Evolutionary conservation across 495 filamentous ascomycete genomes (phyloP).

Genomic region (Xylaria castorea): DNA sequence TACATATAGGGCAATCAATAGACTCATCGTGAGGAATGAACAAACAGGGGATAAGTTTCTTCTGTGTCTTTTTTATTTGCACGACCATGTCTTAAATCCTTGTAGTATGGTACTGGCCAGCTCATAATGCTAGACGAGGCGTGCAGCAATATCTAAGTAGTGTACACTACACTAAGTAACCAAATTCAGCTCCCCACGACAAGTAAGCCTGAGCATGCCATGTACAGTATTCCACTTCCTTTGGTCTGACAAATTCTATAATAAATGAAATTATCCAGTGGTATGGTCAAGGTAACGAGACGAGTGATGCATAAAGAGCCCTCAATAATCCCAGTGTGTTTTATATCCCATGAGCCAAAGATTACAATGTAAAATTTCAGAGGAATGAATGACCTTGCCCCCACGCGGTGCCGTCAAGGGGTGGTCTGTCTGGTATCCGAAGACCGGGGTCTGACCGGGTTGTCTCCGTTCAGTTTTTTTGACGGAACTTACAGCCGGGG

Average conservation of each 20-base stretch:
- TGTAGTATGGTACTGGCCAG: neutral
- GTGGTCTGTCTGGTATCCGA: neutral
- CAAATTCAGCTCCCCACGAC: neutral
- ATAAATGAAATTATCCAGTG: neutral
- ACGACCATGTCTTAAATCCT: neutral
- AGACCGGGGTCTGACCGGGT: no score
- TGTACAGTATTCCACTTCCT: neutral
- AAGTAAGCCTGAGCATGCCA: slow-evolving; percentile 10
- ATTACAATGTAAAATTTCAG: slow-evolving; percentile 5
- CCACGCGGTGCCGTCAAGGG: neutral
- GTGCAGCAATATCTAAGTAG: slow-evolving; percentile 1
- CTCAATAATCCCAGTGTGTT: neutral
- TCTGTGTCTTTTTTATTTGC: no score
- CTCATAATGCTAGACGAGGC: slow-evolving; percentile 1
- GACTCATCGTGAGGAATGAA: neutral
- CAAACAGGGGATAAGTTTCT: neutral
- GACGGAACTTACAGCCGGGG: no score
- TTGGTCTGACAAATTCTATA: slow-evolving; percentile 7
- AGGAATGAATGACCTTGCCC: neutral
- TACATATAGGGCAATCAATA: slow-evolving; percentile 17
- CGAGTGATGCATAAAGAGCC: neutral
- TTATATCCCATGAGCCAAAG: neutral
- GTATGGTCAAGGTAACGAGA: neutral
- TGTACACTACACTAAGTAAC: no score
- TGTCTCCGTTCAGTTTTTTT: no score